Percentiles rank a stretch among this genome's conserved stretches.
These are phyloP conservation scores for Cercospora nicotianae DNA, from an alignment of 2,329 filamentous ascomycete genomes.

Conservation along the genomic window DNA sequence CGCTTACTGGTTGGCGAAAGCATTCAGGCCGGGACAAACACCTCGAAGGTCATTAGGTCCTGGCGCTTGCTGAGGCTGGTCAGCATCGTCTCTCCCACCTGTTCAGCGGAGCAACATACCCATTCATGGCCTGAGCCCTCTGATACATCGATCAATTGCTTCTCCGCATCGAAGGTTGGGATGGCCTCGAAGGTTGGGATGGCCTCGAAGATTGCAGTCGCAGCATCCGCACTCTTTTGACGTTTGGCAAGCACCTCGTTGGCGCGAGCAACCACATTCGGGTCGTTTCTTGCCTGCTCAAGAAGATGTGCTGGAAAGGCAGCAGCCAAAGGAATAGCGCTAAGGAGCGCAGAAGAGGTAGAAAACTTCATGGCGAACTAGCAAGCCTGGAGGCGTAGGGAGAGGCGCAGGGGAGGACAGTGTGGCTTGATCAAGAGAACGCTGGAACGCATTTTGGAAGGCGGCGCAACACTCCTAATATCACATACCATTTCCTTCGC, in stretches of 20 bases:
- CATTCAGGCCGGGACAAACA: slow-evolving; percentile 33
- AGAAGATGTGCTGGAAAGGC: slow-evolving; percentile 24
- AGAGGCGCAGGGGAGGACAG: background rate
- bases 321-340: slow-evolving; percentile 16
- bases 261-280: slow-evolving; percentile 19
- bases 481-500: background rate
- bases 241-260: slow-evolving; percentile 19
- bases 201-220: slow-evolving; percentile 30
- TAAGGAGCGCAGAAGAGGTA: slow-evolving; percentile 17
- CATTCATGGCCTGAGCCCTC: slow-evolving; percentile 33
- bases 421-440: background rate
- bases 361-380: slow-evolving; percentile 23
- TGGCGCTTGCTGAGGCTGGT: slow-evolving; percentile 25
- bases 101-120: background rate
- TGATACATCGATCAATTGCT: slow-evolving; percentile 33
- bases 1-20: slow-evolving; percentile 29
- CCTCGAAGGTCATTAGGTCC: slow-evolving; percentile 34
- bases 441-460: background rate
- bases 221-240: slow-evolving; percentile 29
- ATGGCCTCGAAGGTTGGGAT: slow-evolving; percentile 31
- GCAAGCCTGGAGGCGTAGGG: background rate
- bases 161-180: slow-evolving; percentile 34
- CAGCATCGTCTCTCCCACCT: background rate
- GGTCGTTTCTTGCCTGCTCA: slow-evolving; percentile 20
- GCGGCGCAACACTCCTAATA: background rate